These are phyloP conservation scores for Starmerella bombi DNA, from an alignment of 805 yeast genomes.

Conservation along the genomic window DNA sequence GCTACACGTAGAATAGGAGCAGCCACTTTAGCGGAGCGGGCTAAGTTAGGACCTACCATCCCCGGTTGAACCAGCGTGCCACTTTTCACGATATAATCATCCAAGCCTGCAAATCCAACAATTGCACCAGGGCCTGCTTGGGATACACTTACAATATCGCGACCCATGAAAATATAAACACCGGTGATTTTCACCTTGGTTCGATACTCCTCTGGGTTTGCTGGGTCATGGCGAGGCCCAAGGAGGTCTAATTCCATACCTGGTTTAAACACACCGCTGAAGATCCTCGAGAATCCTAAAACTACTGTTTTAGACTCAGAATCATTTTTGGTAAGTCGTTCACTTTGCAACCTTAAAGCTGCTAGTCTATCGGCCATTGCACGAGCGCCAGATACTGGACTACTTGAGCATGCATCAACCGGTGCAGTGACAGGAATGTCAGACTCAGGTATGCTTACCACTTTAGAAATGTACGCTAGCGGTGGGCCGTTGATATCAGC, in stretches of 20 bases:
- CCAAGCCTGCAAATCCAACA: slow-evolving; percentile 87
- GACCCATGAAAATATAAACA: slow-evolving; percentile 78
- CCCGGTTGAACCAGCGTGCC: slow-evolving; percentile 63
- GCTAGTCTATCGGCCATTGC: slow-evolving; percentile 17
- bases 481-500: slow-evolving; percentile 60
- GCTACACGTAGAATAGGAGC: slow-evolving; percentile 93
- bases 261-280: slow-evolving; percentile 63
- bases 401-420: not conserved
- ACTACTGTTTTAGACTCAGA: slow-evolving; percentile 40
- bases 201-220: slow-evolving; percentile 39
- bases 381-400: not conserved
- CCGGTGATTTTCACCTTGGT: slow-evolving; percentile 50
- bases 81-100: slow-evolving; percentile 64
- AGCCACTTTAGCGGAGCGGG: slow-evolving; percentile 59
- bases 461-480: slow-evolving; percentile 76
- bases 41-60: slow-evolving; percentile 55
- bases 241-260: slow-evolving; percentile 68
- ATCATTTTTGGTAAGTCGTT: slow-evolving; percentile 30
- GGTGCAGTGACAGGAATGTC: slow-evolving; percentile 46
- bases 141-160: slow-evolving; percentile 65
- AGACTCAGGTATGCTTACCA: slow-evolving; percentile 67
- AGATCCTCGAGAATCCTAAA: slow-evolving; percentile 79
- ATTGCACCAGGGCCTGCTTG: slow-evolving; percentile 89
- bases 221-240: slow-evolving; percentile 79
- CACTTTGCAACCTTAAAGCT: slow-evolving; percentile 39